Evolutionary conservation across 2,329 filamentous ascomycete species (phyloP), one percentile per base, ranked within the genome.

Genomic region (Aspergillus pseudoglaucus): DNA sequence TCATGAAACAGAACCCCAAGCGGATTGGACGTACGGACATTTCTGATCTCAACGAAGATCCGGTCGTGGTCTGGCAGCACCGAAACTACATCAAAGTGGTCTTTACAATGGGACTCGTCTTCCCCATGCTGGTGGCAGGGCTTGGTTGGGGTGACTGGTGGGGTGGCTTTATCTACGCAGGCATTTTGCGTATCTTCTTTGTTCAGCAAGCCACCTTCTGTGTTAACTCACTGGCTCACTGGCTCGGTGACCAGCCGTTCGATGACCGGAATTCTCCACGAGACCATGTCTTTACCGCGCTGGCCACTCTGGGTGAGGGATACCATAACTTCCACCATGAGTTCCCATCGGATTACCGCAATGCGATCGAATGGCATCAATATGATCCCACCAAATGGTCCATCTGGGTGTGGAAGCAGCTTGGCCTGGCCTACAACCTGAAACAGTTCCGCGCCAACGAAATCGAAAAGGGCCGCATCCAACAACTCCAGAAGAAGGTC

Each of bases 311-410:
- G 6, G 40, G 40, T 7, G 40, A 42, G 40, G 40, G 40, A 15
- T 42, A 42, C 15, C 40, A 42, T 42, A 42, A 42, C 20, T 27
- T 42, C 23, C 40, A 42, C 9, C 40, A 42, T 25, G 40, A 42
- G 23, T 42, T 42, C 22, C 40, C 40, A 60, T 89, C 85, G 12
- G 87, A 90, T 68, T 91, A 90, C 79, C 85, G 87, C 67, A 90
- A 90, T 66, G 87, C 86, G 51, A 90, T 90, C 59, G 76, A 87
- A 70, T 90, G 87, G 87, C 84, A 81, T 72, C 87, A 90, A 71
- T 91, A 90, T 64, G 87, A 90, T 67, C 87, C 87, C 45, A 91
- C 87, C 66, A 91, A 90, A 75, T 90, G 87, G 86, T 78, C 73
- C 64, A 90, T 91, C 74, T 86, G 81, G 81, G 58, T 76, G 49